Percentiles rank a stretch among this genome's conserved stretches.
Evolutionary conservation across 139 green algal genomes (phyloP).

Genomic region (Medakamo hakoo): DNA sequence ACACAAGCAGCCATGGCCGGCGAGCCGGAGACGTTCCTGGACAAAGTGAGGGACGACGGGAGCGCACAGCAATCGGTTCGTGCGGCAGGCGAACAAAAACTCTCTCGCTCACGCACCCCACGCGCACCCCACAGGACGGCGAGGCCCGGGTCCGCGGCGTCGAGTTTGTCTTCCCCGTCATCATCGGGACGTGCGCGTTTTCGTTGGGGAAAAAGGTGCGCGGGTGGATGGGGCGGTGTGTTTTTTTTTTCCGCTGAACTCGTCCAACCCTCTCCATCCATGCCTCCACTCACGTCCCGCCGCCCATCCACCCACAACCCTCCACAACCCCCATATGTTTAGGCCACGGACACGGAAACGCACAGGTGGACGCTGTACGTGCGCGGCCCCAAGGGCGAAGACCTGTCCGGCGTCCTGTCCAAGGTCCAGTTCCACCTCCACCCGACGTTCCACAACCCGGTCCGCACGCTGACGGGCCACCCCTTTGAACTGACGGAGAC

Average conservation of each 20-base stretch:
- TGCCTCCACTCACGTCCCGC: background rate
- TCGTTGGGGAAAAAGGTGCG: constrained; percentile 81
- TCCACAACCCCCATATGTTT: background rate
- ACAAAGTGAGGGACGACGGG: too few species aligned
- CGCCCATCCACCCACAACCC: background rate
- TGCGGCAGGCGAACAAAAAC: too few species aligned
- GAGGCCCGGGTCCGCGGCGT: constrained; percentile 28
- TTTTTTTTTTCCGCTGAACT: background rate
- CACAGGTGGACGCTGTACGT: constrained; percentile 94
- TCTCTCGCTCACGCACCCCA: too few species aligned
- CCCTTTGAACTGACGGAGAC: constrained; percentile 57
- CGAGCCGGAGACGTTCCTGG: too few species aligned
- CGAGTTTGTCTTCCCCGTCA: constrained; percentile 59
- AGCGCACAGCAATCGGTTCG: too few species aligned
- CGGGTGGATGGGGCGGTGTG: background rate
- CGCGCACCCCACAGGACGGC: constrained; percentile 9
- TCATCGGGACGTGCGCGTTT: constrained; percentile 66
- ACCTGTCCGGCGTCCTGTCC: constrained; percentile 61
- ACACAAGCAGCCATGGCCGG: too few species aligned
- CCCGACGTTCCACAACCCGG: constrained; percentile 60
- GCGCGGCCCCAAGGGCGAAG: constrained; percentile 46
- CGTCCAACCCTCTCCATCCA: too few species aligned
- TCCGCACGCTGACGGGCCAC: constrained; percentile 22
- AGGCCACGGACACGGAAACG: constrained; percentile 44
- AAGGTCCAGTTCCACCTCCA: constrained; percentile 86